Conservation (phyloP, 2,329 filamentous ascomycete species). For the Colletotrichum sp. region DNA sequence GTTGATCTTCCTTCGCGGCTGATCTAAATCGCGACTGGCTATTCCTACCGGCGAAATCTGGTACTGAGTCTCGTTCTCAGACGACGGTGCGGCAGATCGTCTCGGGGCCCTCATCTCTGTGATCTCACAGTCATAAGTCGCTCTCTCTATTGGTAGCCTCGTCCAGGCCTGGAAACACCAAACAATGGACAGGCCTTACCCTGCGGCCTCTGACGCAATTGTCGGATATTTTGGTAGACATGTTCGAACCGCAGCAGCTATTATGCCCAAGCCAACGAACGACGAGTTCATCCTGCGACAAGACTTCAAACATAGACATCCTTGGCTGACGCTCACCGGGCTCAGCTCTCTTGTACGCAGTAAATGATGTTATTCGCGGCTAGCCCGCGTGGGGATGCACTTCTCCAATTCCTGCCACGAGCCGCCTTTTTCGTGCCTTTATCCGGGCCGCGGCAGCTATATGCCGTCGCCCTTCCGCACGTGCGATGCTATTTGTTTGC, state of each 20-base stretch:
- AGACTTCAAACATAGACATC: slow-evolving; percentile 12
- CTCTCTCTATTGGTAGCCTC: not conserved
- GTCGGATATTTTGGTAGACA: not conserved
- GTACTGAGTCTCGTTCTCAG: not conserved
- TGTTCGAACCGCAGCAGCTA: not conserved
- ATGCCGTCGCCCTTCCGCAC: not conserved
- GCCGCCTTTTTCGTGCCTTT: not conserved
- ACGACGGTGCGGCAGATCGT: not conserved
- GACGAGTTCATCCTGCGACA: slow-evolving; percentile 18
- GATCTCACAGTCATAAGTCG: not conserved
- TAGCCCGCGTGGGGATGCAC: not conserved
- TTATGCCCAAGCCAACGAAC: not conserved
- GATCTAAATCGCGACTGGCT: not conserved
- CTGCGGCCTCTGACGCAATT: not conserved
- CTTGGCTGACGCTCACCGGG: slow-evolving; percentile 15
- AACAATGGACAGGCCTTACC: not conserved
- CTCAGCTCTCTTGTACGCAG: not conserved
- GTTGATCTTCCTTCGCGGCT: not conserved
- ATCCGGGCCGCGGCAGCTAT: not conserved
- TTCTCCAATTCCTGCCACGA: not conserved
- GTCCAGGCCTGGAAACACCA: not conserved
- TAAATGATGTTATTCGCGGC: not conserved
- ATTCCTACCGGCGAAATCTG: not conserved
- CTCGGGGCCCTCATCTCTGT: not conserved
- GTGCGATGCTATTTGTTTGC: not conserved